Evolutionary conservation across 1,284 basidiomycete genomes (phyloP).

Genomic region (Singerocomus inundabilis): DNA sequence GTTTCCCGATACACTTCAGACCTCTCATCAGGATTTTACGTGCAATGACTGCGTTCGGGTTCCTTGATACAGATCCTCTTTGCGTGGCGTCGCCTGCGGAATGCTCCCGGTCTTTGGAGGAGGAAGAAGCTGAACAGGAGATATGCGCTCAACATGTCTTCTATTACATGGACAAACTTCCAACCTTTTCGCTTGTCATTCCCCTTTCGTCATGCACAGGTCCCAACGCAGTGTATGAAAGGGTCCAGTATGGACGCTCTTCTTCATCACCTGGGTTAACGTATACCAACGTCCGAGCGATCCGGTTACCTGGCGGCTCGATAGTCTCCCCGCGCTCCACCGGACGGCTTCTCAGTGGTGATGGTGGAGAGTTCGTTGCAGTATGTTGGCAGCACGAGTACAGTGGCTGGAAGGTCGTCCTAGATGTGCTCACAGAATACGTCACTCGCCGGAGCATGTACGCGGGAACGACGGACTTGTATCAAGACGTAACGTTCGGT

Average conservation of each 20-base stretch:
- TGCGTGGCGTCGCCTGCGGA: slow-evolving; percentile 52
- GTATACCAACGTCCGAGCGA: slow-evolving; percentile 64
- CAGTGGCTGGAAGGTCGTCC: slow-evolving; percentile 79
- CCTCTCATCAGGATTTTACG: slow-evolving; percentile 74
- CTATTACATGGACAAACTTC: slow-evolving; percentile 69
- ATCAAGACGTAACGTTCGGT: slow-evolving; percentile 52
- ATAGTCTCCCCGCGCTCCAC: slow-evolving; percentile 62
- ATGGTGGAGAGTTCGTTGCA: slow-evolving; percentile 66
- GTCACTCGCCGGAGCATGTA: slow-evolving; percentile 53
- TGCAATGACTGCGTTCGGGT: slow-evolving; percentile 70
- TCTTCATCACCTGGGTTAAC: slow-evolving; percentile 50
- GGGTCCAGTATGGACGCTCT: slow-evolving; percentile 55
- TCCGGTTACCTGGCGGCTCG: slow-evolving; percentile 76
- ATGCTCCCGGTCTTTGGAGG: slow-evolving; percentile 34
- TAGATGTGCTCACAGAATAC: slow-evolving; percentile 76
- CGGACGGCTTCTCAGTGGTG: slow-evolving; percentile 72
- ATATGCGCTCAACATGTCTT: slow-evolving; percentile 68
- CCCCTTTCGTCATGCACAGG: slow-evolving; percentile 58
- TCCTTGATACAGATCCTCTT: slow-evolving; percentile 66
- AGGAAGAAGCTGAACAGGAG: slow-evolving; percentile 27
- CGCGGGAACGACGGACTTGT: slow-evolving; percentile 41
- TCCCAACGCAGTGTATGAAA: slow-evolving; percentile 67
- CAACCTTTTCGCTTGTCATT: slow-evolving; percentile 75
- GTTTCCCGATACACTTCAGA: slow-evolving; percentile 77
- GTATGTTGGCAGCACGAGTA: slow-evolving; percentile 80